phyloP scores from a whole-genome alignment of 148 eudicot genomes.

The Suaeda aralocaspica region DNA sequence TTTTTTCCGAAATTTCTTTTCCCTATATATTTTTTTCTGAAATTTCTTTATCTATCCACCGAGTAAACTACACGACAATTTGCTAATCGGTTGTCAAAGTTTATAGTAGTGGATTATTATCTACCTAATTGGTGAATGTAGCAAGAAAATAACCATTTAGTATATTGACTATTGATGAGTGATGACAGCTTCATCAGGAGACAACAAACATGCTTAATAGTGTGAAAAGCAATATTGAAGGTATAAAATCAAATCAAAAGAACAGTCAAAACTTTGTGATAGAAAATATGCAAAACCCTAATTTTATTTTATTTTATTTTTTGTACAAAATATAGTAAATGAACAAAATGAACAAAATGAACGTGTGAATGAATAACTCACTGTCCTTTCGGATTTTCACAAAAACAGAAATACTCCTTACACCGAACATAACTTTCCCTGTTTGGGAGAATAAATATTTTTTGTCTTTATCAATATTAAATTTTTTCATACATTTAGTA shows the following conservation, averaged over 20 bases:
- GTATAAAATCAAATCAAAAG: neutral
- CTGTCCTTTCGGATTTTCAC: conserved; percentile 16
- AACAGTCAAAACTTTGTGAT: neutral
- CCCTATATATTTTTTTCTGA: neutral
- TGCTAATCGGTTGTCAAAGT: no score
- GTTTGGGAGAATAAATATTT: conserved; percentile 17
- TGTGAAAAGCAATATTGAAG: neutral
- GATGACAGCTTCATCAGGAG: neutral
- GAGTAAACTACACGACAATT: no score
- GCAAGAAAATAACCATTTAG: no score
- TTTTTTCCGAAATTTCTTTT: neutral
- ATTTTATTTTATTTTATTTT: neutral
- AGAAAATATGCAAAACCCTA: conserved; percentile 7
- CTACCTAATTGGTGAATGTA: no score
- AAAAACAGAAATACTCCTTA: conserved; percentile 7
- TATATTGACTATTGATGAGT: no score
- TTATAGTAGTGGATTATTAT: no score
- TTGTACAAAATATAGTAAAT: neutral
- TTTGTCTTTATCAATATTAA: conserved; percentile 17
- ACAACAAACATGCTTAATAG: no score
- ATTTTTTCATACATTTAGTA: conserved; percentile 6
- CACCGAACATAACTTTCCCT: conserved; percentile 11
- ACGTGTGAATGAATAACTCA: no score
- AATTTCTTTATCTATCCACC: no score
- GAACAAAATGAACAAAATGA: neutral